Percentiles rank a stretch among this genome's conserved stretches.
Conservation (phyloP, 345 rosid genomes). For the Eucalyptus urophylla region DNA sequence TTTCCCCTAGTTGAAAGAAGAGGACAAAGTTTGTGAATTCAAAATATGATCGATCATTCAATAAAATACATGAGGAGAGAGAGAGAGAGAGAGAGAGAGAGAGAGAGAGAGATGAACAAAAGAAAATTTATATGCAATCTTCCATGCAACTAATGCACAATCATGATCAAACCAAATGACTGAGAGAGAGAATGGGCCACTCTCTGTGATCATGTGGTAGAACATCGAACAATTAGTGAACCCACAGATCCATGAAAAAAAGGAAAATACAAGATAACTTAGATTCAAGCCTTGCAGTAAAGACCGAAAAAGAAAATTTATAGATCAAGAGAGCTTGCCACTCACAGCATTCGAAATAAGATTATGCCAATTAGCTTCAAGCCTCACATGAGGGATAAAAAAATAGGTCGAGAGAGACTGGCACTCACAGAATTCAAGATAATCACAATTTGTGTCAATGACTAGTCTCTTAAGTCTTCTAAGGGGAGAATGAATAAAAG, state of each 20-base stretch:
- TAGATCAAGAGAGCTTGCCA: background rate
- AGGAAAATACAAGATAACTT: background rate
- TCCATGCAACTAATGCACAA: background rate
- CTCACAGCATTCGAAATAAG: background rate
- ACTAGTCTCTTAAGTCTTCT: background rate
- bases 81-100: background rate
- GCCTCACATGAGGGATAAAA: background rate
- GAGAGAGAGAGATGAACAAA: background rate
- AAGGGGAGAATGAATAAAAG: background rate
- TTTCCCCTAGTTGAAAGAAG: constrained; percentile 45
- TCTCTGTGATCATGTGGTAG: background rate
- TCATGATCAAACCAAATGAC: background rate
- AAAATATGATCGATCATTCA: background rate
- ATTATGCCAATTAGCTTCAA: background rate
- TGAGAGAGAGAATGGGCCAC: background rate
- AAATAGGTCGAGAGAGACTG: background rate
- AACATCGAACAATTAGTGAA: background rate
- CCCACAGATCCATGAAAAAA: background rate
- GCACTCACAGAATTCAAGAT: background rate
- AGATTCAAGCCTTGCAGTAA: background rate
- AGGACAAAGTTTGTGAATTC: background rate
- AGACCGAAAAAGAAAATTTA: background rate
- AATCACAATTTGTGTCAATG: background rate
- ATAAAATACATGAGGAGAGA: background rate
- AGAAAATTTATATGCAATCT: background rate